A percentile compares a stretch with the other conserved stretches of the same genome.
These are phyloP conservation scores for Quercus tomentella DNA, from an alignment of 331 rosid species.

Conservation along the genomic window DNA sequence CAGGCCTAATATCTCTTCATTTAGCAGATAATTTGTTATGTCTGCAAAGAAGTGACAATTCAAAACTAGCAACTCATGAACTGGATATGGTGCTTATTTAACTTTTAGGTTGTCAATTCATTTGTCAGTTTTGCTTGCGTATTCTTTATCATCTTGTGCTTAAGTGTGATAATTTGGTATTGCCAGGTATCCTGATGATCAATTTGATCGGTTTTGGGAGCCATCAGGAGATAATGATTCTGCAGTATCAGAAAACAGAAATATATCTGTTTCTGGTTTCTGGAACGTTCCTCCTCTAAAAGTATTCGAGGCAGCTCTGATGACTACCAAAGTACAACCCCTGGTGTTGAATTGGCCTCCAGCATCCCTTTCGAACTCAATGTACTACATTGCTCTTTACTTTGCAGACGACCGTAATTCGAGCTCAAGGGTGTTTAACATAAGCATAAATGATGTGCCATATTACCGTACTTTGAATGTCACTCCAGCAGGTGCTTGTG, in stretches of 20 bases:
- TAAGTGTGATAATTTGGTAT: constrained; percentile 1
- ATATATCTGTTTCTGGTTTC: constrained; percentile 62
- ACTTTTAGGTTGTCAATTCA: not conserved
- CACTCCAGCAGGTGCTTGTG: constrained; percentile 56
- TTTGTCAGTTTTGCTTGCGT: not conserved
- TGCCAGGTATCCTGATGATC: constrained; percentile 77
- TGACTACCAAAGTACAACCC: constrained; percentile 33
- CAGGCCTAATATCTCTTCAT: not conserved
- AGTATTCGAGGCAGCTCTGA: constrained; percentile 56
- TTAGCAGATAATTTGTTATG: not conserved
- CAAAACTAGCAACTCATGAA: not conserved
- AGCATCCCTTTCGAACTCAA: constrained; percentile 39
- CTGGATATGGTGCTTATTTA: not conserved
- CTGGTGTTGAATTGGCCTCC: constrained; percentile 69
- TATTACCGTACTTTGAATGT: constrained; percentile 57
- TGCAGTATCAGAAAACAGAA: constrained; percentile 34
- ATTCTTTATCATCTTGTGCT: not conserved
- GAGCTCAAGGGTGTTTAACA: constrained; percentile 46
- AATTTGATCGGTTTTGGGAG: constrained; percentile 71
- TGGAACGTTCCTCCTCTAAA: constrained; percentile 86
- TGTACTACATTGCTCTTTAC: constrained; percentile 74
- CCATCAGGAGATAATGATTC: constrained; percentile 39
- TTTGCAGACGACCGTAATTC: constrained; percentile 44
- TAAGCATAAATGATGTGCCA: constrained; percentile 51
- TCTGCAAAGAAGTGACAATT: not conserved